Base-by-base conservation (phyloP, 164 flowering plant genomes). In the Berberis vulgaris region DNA sequence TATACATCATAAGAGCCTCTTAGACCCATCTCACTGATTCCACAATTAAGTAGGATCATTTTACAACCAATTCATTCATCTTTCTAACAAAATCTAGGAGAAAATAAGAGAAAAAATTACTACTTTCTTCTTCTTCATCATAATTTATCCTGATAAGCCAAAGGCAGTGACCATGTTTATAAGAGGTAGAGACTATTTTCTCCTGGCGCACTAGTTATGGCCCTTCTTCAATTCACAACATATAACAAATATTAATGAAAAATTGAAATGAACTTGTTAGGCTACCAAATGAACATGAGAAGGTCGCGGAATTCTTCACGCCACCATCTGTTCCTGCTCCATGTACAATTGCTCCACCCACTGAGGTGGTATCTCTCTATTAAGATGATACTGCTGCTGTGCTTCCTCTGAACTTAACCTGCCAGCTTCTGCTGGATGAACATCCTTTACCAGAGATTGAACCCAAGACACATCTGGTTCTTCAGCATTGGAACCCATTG, bases 391-490 rank as follows among this genome's bases (percentile, higher is more conserved):
- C 44, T 60, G 71, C 49, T 43, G 57, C 43, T 67, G 71, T 43
- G 62, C 74, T 55, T 77, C 68, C 62, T 76, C 72, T 2, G 67
- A 52, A 54, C 70, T 61, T 49, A 57, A 71, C 52, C 60, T 54
- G 41, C 74, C 72, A 8, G 53, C 38, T 38, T 75, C 81, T 7
- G 38, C 70, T 3, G 81, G 41, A 11, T 86, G 75, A 41, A 70
- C 90, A 69, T 89, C 98, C 74, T 83, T 91, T 47, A 89, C 96
- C 71, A 89, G 56, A 38, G 98, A 75, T 62, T 83, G 75, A 43
- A 88, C 96, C 98, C 98, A 93, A 0, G 97, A 87, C 2, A 93
- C 86, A 67, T 93, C 96, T 0, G 98, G 94, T 74, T 86, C 94
- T 5, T 81, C 76, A 5, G 47, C 64, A 1, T 64, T 40, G 2